These are phyloP conservation scores for maize (Zea mays) DNA, from an alignment of 176 grass and related monocot species.

Conservation along the genomic window Zm-B73-REFERENCE-NAM-5.0 NC_050100.1:216769001-216769500, in stretches of 20 bases:
- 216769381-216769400: conserved; percentile 54
- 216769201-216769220: conserved; percentile 61
- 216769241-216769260: conserved; percentile 67
- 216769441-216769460: conserved; percentile 61
- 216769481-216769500: conserved; percentile 47
- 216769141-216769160: conserved; percentile 27
- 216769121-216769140: conserved; percentile 27
- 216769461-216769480: conserved; percentile 55
- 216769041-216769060: conserved; percentile 54
- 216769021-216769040: conserved; percentile 26
- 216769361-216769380: conserved; percentile 68
- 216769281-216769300: conserved; percentile 55
- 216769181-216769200: conserved; percentile 65
- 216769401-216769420: conserved; percentile 65
- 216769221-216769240: conserved; percentile 70
- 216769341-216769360: conserved; percentile 56
- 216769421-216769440: conserved; percentile 66
- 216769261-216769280: conserved; percentile 63
- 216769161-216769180: conserved; percentile 60
- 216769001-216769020: conserved; percentile 39
- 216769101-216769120: conserved; percentile 29
- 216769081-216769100: conserved; percentile 36
- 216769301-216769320: conserved; percentile 78
- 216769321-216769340: conserved; percentile 75
- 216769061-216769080: conserved; percentile 40